Evolutionary conservation across 2,329 filamentous ascomycete species (phyloP), one percentile per base, ranked within the genome.

Genomic region (Verticillium isaacii): DNA sequence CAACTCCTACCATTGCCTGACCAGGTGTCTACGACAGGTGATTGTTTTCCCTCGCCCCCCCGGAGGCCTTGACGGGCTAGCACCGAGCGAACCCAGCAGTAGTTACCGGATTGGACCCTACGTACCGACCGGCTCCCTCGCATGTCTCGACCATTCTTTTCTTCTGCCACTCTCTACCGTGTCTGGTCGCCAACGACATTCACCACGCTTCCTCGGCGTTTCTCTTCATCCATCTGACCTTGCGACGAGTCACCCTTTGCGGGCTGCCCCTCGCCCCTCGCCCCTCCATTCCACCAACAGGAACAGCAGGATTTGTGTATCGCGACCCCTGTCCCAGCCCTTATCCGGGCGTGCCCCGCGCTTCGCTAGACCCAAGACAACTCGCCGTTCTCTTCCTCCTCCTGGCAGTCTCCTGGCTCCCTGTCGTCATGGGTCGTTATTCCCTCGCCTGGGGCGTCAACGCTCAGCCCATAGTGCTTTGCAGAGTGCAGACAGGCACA

Each of bases 281-380:
- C 57, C 57, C 57, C 57, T 58, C 57, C 57, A 58, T n/a, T 8
- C 41, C 37, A 50, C 15, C 32, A 36, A 57, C 25, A 17, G 39
- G 39, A 19, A 17, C 19, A 37, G 25, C 32, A 23, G n/a, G 23
- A 50, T n/a, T 34, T 68, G 65, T 68, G 66, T 69, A 66, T 69
- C 65, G 52, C 60, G 61, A 54, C 61, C 65, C 64, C 65, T 68
- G 65, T 63, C 60, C 52, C 59, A 63, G 45, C 61, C 65, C 64
- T 66, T 65, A 67, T 70, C 66, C 63, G 58, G 57, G 54, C 61
- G 60, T 37, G 19, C 60, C 59, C 60, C 62, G 64, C 55, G 62
- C 61, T 65, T 66, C 59, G 52, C 41, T 50, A 50, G 41, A 50
- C 41, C 41, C 41, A 50, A 50, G 41, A 50, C 41, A 50, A 23